Base-by-base conservation (phyloP, 345 rosid species). In the Eucalyptus camaldulensis region DNA sequence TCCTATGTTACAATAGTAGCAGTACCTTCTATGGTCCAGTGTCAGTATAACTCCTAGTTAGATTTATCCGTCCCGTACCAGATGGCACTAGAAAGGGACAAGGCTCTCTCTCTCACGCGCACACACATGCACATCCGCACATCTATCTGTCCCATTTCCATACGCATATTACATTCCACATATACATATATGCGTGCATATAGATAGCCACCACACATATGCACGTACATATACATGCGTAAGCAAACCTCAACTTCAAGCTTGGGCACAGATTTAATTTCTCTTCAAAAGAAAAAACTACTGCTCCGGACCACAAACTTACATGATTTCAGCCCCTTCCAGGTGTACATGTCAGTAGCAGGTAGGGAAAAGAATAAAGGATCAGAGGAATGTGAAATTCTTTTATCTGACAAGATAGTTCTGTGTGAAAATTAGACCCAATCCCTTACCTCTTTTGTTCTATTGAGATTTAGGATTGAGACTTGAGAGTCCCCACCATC, bases 401-500 rank as follows among this genome's bases (percentile, higher is more conserved):
- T 27, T 85, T 49, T 49, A 27, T 29, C 56, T 50, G 22, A 49
- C 33, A 49, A 19, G 51, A 88, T 9, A 88, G 8, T 45, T 88
- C 37, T 69, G 53, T 69, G 37, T 69, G 60, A 49, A 13, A 83
- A 53, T 37, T 76, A 76, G 83, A 76, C 83, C 83, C 47, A 76
- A 50, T 86, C 86, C 51, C 93, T 90, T 93, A 97, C 99, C 95
- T 94, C 94, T 49, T 95, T 94, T 49, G 94, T 89, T 92, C 92
- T 94, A 91, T 97, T 95, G 85, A 96, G 90, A 92, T 96, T 88
- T 88, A 97, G 88, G 76, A 96, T 87, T 11, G 99, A 96, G 91
- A 97, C 95, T 93, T 97, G 99, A 90, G 97, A 94, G 90, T 97
- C 99, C 17, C 95, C 95, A 80, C 93, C 92, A 89, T 97, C 99